These are phyloP conservation scores for Alloascoidea hylecoeti DNA, from an alignment of 805 yeast species.

Conservation along the genomic window DNA sequence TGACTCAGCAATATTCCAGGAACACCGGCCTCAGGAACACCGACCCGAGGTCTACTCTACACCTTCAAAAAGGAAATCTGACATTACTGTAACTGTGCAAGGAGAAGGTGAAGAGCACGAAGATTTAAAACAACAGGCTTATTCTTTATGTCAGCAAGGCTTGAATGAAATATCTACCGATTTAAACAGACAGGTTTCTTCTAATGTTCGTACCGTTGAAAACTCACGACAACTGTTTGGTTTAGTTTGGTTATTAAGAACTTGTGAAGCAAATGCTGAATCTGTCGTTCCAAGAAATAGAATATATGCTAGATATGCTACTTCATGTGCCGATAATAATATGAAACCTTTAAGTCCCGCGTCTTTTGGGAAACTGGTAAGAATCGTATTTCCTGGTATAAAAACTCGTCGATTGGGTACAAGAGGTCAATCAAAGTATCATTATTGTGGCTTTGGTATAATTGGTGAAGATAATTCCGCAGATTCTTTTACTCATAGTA, in stretches of 20 bases:
- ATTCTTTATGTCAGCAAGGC: no score
- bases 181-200: no score
- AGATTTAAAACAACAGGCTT: no score
- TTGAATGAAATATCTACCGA: no score
- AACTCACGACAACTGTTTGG: constrained; percentile 53
- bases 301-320: constrained; percentile 53
- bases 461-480: constrained; percentile 21
- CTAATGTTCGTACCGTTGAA: constrained; percentile 16
- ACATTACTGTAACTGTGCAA: no score
- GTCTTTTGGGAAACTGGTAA: constrained; percentile 62
- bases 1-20: no score
- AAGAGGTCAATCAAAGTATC: constrained; percentile 73
- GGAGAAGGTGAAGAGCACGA: no score
- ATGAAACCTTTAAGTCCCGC: constrained; percentile 60
- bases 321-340: constrained; percentile 36
- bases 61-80: no score
- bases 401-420: constrained; percentile 71
- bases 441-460: constrained; percentile 62
- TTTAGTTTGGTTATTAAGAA: constrained; percentile 62
- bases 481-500: no score
- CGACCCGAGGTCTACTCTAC: no score
- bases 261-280: constrained; percentile 34
- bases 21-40: no score
- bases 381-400: constrained; percentile 48
- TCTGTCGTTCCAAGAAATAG: constrained; percentile 52